Evolutionary conservation across 1,284 basidiomycete genomes (phyloP).

Genomic region (Mycena sp.): DNA sequence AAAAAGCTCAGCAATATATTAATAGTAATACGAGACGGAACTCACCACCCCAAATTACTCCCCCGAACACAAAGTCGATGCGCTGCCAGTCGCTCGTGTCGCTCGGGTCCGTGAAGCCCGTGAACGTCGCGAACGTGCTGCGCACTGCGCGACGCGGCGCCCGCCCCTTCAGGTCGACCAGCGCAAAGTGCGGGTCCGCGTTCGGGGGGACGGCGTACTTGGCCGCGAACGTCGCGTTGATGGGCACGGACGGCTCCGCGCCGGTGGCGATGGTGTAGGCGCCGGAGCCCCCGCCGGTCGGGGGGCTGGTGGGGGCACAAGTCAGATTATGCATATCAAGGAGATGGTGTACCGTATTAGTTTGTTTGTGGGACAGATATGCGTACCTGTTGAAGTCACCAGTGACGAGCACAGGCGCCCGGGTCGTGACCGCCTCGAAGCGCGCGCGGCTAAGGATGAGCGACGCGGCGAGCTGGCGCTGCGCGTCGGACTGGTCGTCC

Average conservation of each 20-base stretch:
- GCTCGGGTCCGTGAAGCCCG: conserved; percentile 54
- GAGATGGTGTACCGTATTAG: too few species aligned
- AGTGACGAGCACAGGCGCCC: conserved; percentile 54
- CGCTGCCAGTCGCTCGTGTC: conserved; percentile 49
- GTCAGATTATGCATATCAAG: too few species aligned
- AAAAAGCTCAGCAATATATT: neutral
- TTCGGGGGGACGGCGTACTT: conserved; percentile 49
- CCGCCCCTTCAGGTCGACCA: conserved; percentile 55
- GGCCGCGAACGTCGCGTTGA: conserved; percentile 53
- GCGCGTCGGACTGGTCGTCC: conserved; percentile 61
- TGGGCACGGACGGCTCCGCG: conserved; percentile 46
- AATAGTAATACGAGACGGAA: neutral
- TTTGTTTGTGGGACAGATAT: too few species aligned
- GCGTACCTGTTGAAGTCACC: conserved; percentile 65
- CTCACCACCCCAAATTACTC: conserved; percentile 48
- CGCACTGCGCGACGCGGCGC: conserved; percentile 52
- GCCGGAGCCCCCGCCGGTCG: conserved; percentile 53
- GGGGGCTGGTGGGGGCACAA: conserved; percentile 37
- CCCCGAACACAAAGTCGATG: conserved; percentile 64
- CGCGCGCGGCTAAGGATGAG: conserved; percentile 57
- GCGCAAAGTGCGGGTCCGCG: conserved; percentile 47
- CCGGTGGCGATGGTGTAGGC: conserved; percentile 63
- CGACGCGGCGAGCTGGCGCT: conserved; percentile 59
- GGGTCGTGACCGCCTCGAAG: conserved; percentile 53
- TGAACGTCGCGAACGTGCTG: conserved; percentile 62